phyloP scores from a whole-genome alignment of 164 flowering plant genomes.

The Macadamia tetraphylla region DNA sequence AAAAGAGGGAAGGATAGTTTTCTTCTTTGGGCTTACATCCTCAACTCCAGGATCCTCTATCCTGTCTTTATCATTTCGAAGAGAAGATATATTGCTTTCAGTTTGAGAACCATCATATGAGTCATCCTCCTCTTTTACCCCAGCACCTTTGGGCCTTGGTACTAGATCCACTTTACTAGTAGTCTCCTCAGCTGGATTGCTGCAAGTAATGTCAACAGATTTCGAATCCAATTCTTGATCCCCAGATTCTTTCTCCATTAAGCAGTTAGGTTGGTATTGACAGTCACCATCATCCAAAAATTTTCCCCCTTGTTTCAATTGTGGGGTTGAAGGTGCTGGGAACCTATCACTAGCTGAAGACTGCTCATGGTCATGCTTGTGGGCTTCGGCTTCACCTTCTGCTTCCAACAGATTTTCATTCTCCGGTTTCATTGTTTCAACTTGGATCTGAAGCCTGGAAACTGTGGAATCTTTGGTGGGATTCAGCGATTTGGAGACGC shows the following conservation, averaged over 20 bases:
- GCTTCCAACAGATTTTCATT: constrained; percentile 15
- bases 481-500: constrained; percentile 38
- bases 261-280: constrained; percentile 47
- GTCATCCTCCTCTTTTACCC: constrained; percentile 49
- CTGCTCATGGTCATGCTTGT: constrained; percentile 24
- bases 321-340: constrained; percentile 88
- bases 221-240: constrained; percentile 57
- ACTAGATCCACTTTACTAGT: constrained; percentile 12
- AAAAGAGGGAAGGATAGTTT: constrained; percentile 24
- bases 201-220: constrained; percentile 78
- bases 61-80: constrained; percentile 17
- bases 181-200: neutral
- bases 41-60: constrained; percentile 10
- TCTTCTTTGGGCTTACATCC: constrained; percentile 22
- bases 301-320: constrained; percentile 49
- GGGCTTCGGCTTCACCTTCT: constrained; percentile 12
- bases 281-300: constrained; percentile 53
- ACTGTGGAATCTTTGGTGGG: constrained; percentile 53
- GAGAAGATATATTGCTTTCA: constrained; percentile 13
- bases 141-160: constrained; percentile 15
- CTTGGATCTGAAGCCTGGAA: constrained; percentile 43
- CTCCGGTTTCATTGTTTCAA: constrained; percentile 23
- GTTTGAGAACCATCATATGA: constrained; percentile 29
- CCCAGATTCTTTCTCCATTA: constrained; percentile 40
- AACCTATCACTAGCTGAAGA: constrained; percentile 45